phyloP scores from a whole-genome alignment of 2,329 filamentous ascomycete genomes.

The Penicillium italicum region DNA sequence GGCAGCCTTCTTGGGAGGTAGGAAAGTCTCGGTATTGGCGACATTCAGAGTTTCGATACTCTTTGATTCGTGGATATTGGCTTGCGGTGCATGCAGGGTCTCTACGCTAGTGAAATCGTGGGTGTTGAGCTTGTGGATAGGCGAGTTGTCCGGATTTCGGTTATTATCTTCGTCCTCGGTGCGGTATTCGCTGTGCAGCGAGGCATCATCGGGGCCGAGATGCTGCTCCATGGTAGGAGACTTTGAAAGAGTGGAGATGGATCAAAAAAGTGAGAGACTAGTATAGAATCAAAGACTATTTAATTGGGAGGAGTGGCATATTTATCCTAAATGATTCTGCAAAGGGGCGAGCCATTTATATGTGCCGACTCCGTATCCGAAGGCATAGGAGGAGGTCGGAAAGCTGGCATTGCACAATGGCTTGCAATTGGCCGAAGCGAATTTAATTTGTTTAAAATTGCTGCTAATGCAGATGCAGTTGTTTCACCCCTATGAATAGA shows the following conservation, averaged over 20 bases:
- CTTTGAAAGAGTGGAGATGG: slow-evolving; percentile 4
- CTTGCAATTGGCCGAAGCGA: not conserved
- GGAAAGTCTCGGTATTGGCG: slow-evolving; percentile 1
- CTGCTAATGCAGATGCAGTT: not conserved
- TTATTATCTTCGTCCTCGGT: not conserved
- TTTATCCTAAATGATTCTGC: not conserved
- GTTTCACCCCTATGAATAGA: slow-evolving; percentile 1
- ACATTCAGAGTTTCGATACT: slow-evolving; percentile 22
- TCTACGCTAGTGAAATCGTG: slow-evolving; percentile 10
- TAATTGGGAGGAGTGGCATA: not conserved
- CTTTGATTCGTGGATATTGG: slow-evolving; percentile 19
- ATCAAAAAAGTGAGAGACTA: not conserved
- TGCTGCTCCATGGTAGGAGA: slow-evolving; percentile 10
- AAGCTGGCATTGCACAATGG: not conserved
- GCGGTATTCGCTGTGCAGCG: slow-evolving; percentile 1
- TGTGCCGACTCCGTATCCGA: slow-evolving; percentile 5
- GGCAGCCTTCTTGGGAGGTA: slow-evolving; percentile 26
- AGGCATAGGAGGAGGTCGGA: not conserved
- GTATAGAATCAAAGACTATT: not conserved
- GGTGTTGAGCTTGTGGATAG: slow-evolving; percentile 6
- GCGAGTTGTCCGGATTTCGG: not conserved
- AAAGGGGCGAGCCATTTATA: slow-evolving; percentile 1
- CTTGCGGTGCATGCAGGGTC: slow-evolving; percentile 15
- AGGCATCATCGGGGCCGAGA: slow-evolving; percentile 3
- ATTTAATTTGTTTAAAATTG: not conserved